Evolutionary conservation across 306 rosid genomes (phyloP).

Genomic region (Cucumis hystrix): DNA sequence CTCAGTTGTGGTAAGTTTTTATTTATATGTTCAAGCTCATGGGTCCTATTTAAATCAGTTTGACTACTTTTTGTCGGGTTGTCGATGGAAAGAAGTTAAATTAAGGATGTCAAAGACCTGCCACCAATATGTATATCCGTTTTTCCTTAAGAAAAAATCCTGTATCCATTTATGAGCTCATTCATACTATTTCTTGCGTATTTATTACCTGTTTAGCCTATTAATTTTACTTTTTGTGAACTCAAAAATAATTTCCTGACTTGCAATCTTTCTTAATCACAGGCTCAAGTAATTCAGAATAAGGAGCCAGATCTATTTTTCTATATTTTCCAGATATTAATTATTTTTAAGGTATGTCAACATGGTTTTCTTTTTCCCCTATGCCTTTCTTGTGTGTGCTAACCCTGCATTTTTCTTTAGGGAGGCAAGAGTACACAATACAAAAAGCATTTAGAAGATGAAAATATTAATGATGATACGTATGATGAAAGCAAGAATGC

Average conservation of each 20-base stretch:
- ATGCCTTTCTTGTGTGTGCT: conserved; percentile 1
- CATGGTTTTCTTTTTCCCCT: neutral
- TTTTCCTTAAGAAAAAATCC: neutral
- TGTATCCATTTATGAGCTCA: neutral
- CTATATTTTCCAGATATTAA: conserved; percentile 49
- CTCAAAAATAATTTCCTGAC: conserved; percentile 1
- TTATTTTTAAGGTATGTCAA: conserved; percentile 58
- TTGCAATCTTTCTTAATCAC: conserved; percentile 15
- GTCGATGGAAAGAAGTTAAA: neutral
- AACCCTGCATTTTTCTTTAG: conserved; percentile 22
- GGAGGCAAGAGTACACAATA: conserved; percentile 69
- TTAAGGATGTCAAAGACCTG: neutral
- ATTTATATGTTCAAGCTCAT: conserved; percentile 1
- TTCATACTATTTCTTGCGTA: neutral
- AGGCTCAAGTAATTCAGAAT: conserved; percentile 69
- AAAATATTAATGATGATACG: conserved; percentile 44
- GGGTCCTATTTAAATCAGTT: neutral
- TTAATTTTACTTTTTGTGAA: neutral
- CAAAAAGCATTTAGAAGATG: conserved; percentile 45
- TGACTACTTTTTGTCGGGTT: neutral
- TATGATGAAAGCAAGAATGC: conserved; percentile 48
- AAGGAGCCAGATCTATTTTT: conserved; percentile 83
- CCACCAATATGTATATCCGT: neutral
- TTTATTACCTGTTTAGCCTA: neutral
- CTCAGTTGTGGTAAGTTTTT: conserved; percentile 57